Conservation (phyloP, 257 asterid species). For the Petrea volubilis region DNA sequence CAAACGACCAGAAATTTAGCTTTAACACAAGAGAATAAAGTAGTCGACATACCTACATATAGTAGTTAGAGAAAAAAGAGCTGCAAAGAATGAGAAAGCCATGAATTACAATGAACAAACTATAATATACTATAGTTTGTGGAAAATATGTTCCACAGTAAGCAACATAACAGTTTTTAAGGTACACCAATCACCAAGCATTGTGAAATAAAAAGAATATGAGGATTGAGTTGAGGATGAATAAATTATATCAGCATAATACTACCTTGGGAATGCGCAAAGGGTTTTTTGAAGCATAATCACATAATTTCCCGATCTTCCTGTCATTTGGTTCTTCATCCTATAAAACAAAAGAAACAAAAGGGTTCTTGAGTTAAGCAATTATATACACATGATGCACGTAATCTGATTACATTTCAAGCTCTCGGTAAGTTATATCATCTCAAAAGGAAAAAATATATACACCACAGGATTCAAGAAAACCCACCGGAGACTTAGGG, state of each 20-base stretch:
- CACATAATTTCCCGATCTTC: slow-evolving; percentile 92
- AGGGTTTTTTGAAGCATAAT: slow-evolving; percentile 92
- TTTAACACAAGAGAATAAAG: slow-evolving; percentile 13
- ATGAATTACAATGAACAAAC: not conserved
- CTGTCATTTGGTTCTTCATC: slow-evolving; percentile 92
- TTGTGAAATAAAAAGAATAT: not conserved
- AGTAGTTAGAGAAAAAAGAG: not conserved
- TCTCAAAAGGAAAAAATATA: not conserved
- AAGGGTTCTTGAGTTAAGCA: slow-evolving; percentile 16
- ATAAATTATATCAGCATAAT: not conserved
- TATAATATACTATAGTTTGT: not conserved
- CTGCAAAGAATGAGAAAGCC: not conserved
- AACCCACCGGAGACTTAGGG: slow-evolving; percentile 82
- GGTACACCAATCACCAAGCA: not conserved
- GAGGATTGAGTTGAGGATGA: not conserved
- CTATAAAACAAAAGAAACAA: slow-evolving; percentile 40
- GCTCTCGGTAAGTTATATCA: not conserved
- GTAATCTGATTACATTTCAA: not conserved
- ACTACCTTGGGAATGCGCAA: slow-evolving; percentile 95
- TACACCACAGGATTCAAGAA: slow-evolving; percentile 12
- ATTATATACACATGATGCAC: not conserved
- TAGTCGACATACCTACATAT: not conserved
- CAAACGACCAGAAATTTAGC: not conserved
- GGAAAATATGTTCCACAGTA: not conserved
- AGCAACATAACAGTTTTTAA: not conserved